Conservation (phyloP, 1,284 basidiomycete genomes). For the Coniferiporia sulphurascens region DNA sequence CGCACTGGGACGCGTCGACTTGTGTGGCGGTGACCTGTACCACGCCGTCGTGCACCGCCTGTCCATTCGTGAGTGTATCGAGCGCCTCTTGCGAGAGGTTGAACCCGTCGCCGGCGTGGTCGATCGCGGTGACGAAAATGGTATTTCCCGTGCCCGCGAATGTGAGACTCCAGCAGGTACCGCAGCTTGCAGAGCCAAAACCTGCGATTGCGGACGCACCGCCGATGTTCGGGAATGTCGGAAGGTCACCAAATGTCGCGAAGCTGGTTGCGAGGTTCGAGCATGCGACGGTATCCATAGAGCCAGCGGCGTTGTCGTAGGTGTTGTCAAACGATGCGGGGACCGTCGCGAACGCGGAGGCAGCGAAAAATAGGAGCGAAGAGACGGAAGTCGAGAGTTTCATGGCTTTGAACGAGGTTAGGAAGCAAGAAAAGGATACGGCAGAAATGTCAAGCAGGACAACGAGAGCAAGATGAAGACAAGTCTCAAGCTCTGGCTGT, state of each 20-base stretch:
- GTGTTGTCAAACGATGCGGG: constrained; percentile 36
- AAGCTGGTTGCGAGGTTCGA: constrained; percentile 44
- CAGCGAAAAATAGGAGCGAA: constrained; percentile 21
- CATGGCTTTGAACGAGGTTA: neutral
- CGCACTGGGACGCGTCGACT: constrained; percentile 13
- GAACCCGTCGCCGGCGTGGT: constrained; percentile 35
- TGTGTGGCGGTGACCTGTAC: constrained; percentile 12
- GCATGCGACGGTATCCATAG: constrained; percentile 40
- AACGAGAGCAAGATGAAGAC: neutral
- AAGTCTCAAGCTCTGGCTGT: neutral
- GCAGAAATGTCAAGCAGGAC: neutral
- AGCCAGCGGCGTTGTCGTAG: constrained; percentile 36
- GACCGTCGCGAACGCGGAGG: constrained; percentile 22
- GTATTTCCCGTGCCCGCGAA: constrained; percentile 31
- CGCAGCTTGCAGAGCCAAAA: constrained; percentile 39
- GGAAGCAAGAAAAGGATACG: neutral
- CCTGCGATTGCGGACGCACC: constrained; percentile 37
- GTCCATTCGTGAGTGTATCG: constrained; percentile 16
- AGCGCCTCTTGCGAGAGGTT: constrained; percentile 31
- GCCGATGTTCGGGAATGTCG: constrained; percentile 47
- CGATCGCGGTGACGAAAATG: constrained; percentile 39
- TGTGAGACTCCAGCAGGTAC: constrained; percentile 42
- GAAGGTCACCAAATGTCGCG: constrained; percentile 42
- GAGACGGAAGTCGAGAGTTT: constrained; percentile 1
- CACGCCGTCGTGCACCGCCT: constrained; percentile 4